A percentile compares a stretch with the other conserved stretches of the same genome.
Evolutionary conservation across 768 basidiomycete genomes (phyloP).

Genomic region (Auriscalpium orientale): DNA sequence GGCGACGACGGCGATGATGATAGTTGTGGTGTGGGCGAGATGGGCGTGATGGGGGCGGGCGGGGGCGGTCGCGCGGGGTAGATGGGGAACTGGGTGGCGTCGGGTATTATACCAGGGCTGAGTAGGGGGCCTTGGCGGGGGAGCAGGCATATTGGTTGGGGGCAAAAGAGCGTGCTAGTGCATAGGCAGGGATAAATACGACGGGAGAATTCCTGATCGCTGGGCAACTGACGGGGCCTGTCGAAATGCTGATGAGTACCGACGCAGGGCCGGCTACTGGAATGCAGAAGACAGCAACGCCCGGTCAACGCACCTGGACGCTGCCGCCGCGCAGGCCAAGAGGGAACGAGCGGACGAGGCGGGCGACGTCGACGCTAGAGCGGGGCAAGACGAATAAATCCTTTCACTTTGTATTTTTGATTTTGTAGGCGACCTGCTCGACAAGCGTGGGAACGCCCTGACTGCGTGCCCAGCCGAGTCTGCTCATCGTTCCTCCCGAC

Average conservation of each 20-base stretch:
- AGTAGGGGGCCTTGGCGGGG: neutral
- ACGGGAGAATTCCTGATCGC: neutral
- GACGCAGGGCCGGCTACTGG: too few species aligned
- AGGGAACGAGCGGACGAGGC: too few species aligned
- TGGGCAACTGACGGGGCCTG: too few species aligned
- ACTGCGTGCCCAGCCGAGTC: neutral
- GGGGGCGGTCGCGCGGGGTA: neutral
- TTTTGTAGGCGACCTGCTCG: neutral
- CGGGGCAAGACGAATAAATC: too few species aligned
- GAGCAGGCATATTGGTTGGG: neutral
- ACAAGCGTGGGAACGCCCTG: neutral
- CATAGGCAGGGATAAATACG: neutral
- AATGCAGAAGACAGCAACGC: too few species aligned
- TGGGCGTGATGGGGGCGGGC: neutral
- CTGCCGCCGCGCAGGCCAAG: too few species aligned
- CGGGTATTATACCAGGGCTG: neutral
- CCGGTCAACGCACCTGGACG: too few species aligned
- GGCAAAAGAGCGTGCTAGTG: neutral
- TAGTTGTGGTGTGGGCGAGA: conserved; percentile 29
- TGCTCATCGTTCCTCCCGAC: neutral
- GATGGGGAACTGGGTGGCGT: neutral
- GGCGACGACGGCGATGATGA: conserved; percentile 42
- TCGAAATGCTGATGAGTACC: too few species aligned
- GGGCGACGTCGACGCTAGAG: too few species aligned
- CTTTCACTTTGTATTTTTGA: too few species aligned